Evolutionary conservation across 768 basidiomycete genomes (phyloP).

Genomic region (Amanita subjunquillea): DNA sequence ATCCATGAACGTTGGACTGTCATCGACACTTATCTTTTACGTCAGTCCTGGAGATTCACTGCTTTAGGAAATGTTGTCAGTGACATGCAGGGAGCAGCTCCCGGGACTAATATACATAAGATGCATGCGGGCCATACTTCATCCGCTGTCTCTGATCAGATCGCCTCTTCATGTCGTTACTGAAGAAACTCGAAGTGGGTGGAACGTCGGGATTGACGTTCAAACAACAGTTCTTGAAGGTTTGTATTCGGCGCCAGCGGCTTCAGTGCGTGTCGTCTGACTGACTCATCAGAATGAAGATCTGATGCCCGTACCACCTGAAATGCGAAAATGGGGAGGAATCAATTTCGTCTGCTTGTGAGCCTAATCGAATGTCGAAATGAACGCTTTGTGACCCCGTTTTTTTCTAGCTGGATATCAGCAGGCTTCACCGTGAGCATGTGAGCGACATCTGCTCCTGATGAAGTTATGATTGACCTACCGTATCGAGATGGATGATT

Average conservation of each 20-base stretch:
- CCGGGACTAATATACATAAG: too few species aligned
- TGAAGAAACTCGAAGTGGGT: conserved; percentile 38
- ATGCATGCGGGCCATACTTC: too few species aligned
- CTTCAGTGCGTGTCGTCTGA: conserved; percentile 5
- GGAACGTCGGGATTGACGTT: conserved; percentile 42
- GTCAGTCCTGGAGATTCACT: too few species aligned
- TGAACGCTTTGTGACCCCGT: conserved; percentile 1
- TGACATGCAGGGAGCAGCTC: too few species aligned
- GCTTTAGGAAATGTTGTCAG: too few species aligned
- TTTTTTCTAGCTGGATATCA: conserved; percentile 53
- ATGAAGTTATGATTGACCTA: not conserved
- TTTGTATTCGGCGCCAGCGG: conserved; percentile 18
- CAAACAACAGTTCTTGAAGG: conserved; percentile 48
- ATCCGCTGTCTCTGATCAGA: not conserved
- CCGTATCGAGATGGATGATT: conserved; percentile 55
- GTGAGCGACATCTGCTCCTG: conserved; percentile 23
- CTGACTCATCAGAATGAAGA: conserved; percentile 43
- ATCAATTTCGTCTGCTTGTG: conserved; percentile 63
- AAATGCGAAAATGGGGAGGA: conserved; percentile 54
- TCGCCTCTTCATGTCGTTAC: conserved; percentile 17
- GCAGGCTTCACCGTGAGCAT: conserved; percentile 75
- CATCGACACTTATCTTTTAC: too few species aligned
- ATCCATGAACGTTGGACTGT: too few species aligned
- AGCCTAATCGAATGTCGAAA: conserved; percentile 10
- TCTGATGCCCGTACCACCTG: conserved; percentile 50